phyloP scores from a whole-genome alignment of 2,329 filamentous ascomycete genomes.

The Microdochium paspali region DNA sequence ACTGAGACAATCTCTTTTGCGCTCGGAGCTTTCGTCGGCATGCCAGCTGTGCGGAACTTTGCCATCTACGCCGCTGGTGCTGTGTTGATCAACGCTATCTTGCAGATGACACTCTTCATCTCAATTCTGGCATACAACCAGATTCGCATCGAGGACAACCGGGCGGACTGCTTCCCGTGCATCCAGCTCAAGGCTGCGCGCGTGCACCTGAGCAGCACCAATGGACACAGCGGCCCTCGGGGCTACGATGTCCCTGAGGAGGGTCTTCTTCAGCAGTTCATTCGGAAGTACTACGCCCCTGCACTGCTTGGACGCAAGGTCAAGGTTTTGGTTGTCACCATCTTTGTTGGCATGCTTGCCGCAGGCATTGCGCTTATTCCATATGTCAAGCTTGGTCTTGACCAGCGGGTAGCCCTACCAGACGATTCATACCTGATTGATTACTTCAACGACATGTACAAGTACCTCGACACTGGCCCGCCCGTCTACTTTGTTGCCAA shows the following conservation, averaged over 20 bases:
- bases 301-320: conserved; percentile 68
- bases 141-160: conserved; percentile 74
- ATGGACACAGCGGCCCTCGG: conserved; percentile 47
- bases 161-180: conserved; percentile 89
- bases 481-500: conserved; percentile 94
- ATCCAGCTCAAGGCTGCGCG: conserved; percentile 69
- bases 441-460: conserved; percentile 94
- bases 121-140: conserved; percentile 89
- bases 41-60: conserved; percentile 97
- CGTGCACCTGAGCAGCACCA: conserved; percentile 52
- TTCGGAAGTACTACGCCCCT: conserved; percentile 83
- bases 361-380: conserved; percentile 79
- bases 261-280: conserved; percentile 74
- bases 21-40: conserved; percentile 85
- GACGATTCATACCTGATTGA: conserved; percentile 90
- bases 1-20: conserved; percentile 93
- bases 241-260: conserved; percentile 75
- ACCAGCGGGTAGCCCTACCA: conserved; percentile 90
- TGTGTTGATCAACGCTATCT: conserved; percentile 91
- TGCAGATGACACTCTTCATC: conserved; percentile 96
- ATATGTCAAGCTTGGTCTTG: conserved; percentile 74
- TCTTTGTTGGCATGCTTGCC: conserved; percentile 84
- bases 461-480: conserved; percentile 83
- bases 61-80: conserved; percentile 93
- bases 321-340: conserved; percentile 64